Evolutionary conservation across 805 yeast species (phyloP).

Genomic region (Naumovozyma castellii): DNA sequence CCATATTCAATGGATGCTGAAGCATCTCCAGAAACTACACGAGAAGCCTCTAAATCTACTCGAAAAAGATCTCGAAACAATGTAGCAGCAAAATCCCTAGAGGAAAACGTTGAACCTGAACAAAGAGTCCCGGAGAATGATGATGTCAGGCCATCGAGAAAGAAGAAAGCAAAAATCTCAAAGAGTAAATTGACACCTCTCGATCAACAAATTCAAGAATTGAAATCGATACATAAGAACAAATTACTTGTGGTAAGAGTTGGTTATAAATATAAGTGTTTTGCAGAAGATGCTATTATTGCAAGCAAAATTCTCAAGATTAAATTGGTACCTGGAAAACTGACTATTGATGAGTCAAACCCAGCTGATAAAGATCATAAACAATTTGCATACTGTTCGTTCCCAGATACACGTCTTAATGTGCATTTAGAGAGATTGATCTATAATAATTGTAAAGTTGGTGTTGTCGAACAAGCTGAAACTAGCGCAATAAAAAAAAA

Average conservation of each 20-base stretch:
- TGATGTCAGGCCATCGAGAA: background rate
- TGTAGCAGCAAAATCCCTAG: no score
- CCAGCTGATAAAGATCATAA: slow-evolving; percentile 41
- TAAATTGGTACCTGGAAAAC: slow-evolving; percentile 62
- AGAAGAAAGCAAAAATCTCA: slow-evolving; percentile 1
- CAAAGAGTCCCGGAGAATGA: no score
- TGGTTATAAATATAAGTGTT: slow-evolving; percentile 85
- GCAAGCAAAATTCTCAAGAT: slow-evolving; percentile 62
- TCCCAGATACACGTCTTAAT: slow-evolving; percentile 70
- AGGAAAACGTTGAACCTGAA: no score
- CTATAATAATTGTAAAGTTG: slow-evolving; percentile 68
- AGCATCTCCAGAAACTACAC: no score
- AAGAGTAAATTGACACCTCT: slow-evolving; percentile 52
- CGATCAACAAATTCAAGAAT: slow-evolving; percentile 63
- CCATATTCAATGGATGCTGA: no score
- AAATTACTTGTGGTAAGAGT: slow-evolving; percentile 75
- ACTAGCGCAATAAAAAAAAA: slow-evolving; percentile 61
- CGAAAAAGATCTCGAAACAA: no score
- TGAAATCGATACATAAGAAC: slow-evolving; percentile 53
- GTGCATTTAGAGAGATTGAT: slow-evolving; percentile 68
- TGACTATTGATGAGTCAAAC: slow-evolving; percentile 42
- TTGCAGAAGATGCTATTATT: slow-evolving; percentile 70
- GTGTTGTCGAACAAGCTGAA: slow-evolving; percentile 78
- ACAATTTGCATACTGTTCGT: slow-evolving; percentile 72
- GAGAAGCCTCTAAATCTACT: no score